These are phyloP conservation scores for Tripterygium wilfordii DNA, from an alignment of 177 flowering plant genomes.

Conservation along the genomic window DNA sequence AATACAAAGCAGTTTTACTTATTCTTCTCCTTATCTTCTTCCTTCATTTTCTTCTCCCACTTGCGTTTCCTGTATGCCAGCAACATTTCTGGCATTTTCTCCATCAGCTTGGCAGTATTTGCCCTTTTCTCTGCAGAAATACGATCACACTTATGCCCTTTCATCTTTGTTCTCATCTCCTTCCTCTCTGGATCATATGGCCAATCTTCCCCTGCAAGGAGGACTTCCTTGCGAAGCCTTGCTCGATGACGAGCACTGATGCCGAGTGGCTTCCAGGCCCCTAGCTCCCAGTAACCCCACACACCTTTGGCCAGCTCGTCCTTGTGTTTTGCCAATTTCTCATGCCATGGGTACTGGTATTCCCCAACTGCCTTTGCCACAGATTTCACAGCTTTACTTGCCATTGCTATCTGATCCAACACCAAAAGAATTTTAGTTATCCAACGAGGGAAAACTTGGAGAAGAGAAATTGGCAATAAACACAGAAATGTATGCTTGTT, in stretches of 20 bases:
- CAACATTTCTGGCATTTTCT: conserved; percentile 66
- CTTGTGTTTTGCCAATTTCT: conserved; percentile 62
- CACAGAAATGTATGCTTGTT: too few relatives aligned
- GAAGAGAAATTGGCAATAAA: too few relatives aligned
- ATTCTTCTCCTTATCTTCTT: conserved; percentile 36
- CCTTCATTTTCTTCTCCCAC: conserved; percentile 76
- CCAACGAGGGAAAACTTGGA: too few relatives aligned
- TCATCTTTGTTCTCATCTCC: conserved; percentile 78
- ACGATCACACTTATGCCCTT: conserved; percentile 87
- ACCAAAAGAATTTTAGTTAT: too few relatives aligned
- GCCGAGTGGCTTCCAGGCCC: conserved; percentile 70
- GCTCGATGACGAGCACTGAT: conserved; percentile 81
- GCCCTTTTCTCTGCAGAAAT: conserved; percentile 76
- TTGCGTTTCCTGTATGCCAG: conserved; percentile 75
- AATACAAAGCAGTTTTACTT: too few relatives aligned
- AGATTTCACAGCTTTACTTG: conserved; percentile 50
- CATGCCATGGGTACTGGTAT: conserved; percentile 76
- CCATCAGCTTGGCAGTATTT: conserved; percentile 74
- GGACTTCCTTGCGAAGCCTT: conserved; percentile 78
- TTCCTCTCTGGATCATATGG: conserved; percentile 82
- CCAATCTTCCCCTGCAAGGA: conserved; percentile 89
- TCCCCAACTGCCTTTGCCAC: conserved; percentile 46
- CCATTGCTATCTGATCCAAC: too few relatives aligned
- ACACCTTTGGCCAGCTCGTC: conserved; percentile 85
- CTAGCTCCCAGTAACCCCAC: conserved; percentile 77